Base-by-base conservation (phyloP, 2,329 filamentous ascomycete species). In the Teratosphaeria pseudoeucalypti region DNA sequence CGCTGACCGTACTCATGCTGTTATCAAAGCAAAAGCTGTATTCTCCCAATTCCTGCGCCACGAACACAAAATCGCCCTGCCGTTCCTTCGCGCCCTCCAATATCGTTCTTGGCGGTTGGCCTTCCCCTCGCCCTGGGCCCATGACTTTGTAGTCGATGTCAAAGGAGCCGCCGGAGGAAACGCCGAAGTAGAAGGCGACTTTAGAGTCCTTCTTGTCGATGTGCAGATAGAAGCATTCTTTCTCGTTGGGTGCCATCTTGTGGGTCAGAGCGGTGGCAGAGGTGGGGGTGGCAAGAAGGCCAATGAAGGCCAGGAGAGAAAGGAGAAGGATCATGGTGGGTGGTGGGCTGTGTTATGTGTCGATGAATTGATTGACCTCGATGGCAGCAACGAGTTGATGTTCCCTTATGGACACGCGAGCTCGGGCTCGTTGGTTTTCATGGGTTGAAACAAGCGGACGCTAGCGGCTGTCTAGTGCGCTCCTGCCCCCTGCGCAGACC, bases 1-100 rank as follows among this genome's bases (percentile, higher is more conserved):
- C 94, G 57, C 92, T 87, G 73, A 96, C 96, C 0, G 92, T 97
- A 72, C 89, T 95, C 89, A 99, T 96, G 73, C 94, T 88, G 72
- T 99, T 99, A 77, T 92, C 89, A 81, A 99, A 99, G 82, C 94
- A 99, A 79, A 99, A 97, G 58, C 86, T 85, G 78, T 97, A 96
- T 71, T 97, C 92, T 65, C 94, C 94, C 6, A 82, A 72, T 57
- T 90, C 85, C 70, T 90, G 90, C 54, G 92, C 94, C 0, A 92
- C 96, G 76, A 99, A 99, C 63, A 99, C 94, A 72, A 95, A 97
- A 76, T 99, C 94, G 58, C 92, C 94, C 77, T 97, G 92, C 65
- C 92, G 85, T 78, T 90, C 94, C 78, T 96, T 97, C 67, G 86
- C 81, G 62, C 92, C 94, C 62, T 92, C 85, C 69, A 97, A 78